Evolutionary conservation across 495 filamentous ascomycete species (phyloP).

Genomic region (Amorphotheca resinae): DNA sequence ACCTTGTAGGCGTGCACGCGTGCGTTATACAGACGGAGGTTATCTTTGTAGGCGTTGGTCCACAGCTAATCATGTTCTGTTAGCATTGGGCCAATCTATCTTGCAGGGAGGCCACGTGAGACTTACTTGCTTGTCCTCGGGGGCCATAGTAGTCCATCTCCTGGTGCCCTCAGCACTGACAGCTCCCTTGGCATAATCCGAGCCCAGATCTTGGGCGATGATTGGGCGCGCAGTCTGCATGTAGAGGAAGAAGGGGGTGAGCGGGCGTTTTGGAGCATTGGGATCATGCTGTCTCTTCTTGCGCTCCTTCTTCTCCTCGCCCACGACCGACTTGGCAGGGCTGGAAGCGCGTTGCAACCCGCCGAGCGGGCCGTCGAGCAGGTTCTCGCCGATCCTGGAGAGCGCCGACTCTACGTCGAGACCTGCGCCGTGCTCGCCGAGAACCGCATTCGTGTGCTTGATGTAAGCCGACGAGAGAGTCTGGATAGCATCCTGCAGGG

Average conservation of each 20-base stretch:
- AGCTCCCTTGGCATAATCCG: conserved; percentile 57
- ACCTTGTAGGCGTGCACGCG: conserved; percentile 63
- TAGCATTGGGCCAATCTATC: conserved; percentile 1
- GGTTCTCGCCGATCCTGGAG: conserved; percentile 35
- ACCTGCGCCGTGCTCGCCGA: conserved; percentile 43
- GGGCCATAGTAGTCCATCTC: conserved; percentile 66
- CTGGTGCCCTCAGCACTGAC: conserved; percentile 70
- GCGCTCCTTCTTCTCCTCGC: conserved; percentile 64
- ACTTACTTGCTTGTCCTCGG: conserved; percentile 61
- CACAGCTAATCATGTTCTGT: conserved; percentile 42
- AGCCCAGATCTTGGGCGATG: conserved; percentile 65
- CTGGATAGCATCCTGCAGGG: conserved; percentile 59
- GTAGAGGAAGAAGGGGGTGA: conserved; percentile 92
- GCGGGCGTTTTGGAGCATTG: conserved; percentile 83
- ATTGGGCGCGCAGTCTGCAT: conserved; percentile 68
- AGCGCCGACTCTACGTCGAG: conserved; percentile 32
- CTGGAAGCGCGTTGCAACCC: conserved; percentile 26
- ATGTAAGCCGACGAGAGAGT: conserved; percentile 68
- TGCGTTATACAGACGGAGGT: conserved; percentile 60
- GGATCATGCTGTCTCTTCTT: conserved; percentile 84
- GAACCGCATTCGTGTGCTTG: conserved; percentile 66
- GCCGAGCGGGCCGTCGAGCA: conserved; percentile 28
- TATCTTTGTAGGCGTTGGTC: conserved; percentile 63
- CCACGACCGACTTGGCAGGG: conserved; percentile 20
- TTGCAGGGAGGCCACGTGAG: no score